Evolutionary conservation across 176 grass and related monocot genomes (phyloP).

Genomic region (Elaeis guineensis): DNA sequence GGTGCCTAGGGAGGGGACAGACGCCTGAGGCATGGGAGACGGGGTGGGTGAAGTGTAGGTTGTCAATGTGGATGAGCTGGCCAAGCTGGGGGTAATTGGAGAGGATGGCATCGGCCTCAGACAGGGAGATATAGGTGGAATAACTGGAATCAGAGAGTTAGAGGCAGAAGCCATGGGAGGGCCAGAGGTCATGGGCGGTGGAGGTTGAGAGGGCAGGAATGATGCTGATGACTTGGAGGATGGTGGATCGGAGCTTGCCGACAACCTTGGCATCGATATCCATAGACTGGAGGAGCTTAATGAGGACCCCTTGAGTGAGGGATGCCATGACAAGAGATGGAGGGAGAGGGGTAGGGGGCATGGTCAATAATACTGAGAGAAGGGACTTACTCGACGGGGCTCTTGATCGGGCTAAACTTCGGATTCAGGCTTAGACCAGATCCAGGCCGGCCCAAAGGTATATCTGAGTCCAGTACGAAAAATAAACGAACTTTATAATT

Average conservation of each 20-base stretch:
- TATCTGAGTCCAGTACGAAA: too few relatives aligned
- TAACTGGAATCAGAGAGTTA: slow-evolving; percentile 72
- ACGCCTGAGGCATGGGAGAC: slow-evolving; percentile 62
- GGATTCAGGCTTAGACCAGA: too few relatives aligned
- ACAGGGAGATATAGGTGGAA: slow-evolving; percentile 70
- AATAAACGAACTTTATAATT: too few relatives aligned
- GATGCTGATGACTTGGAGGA: slow-evolving; percentile 70
- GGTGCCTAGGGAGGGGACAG: slow-evolving; percentile 38
- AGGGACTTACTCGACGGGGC: too few relatives aligned
- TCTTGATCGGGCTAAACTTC: too few relatives aligned
- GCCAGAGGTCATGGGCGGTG: slow-evolving; percentile 68
- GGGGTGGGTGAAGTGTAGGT: slow-evolving; percentile 51
- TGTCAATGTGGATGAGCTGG: slow-evolving; percentile 76
- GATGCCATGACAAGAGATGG: slow-evolving; percentile 39
- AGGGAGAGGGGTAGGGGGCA: not conserved
- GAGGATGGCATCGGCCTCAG: slow-evolving; percentile 59
- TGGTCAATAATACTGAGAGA: not conserved
- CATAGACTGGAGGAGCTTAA: slow-evolving; percentile 72
- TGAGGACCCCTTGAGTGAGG: slow-evolving; percentile 54
- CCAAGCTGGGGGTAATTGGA: slow-evolving; percentile 51
- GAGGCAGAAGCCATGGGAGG: slow-evolving; percentile 67
- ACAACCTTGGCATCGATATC: slow-evolving; percentile 48
- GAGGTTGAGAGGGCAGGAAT: slow-evolving; percentile 69
- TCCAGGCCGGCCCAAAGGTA: too few relatives aligned
- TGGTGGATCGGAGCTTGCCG: slow-evolving; percentile 59